Base-by-base conservation (phyloP, 371 early-diverging fungal species). In the Mucor irregularis region DNA sequence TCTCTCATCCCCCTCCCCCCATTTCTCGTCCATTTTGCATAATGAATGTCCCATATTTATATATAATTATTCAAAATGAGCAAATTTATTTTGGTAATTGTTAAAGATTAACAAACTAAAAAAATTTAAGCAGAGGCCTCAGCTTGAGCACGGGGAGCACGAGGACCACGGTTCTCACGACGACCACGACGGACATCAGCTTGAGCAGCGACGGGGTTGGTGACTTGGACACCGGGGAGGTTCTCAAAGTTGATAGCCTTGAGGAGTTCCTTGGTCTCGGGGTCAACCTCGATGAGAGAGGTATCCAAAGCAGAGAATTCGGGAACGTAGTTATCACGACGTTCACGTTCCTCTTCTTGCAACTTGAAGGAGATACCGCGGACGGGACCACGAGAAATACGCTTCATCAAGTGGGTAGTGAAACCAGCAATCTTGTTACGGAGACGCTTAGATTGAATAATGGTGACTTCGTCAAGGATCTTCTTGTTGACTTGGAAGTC, bases 341-440 rank as follows among this genome's bases (percentile, higher is more conserved):
- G 94, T 84, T 99, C 99, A 83, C 99, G 93, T 86, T 99, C 99
- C 76, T 97, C 96, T 82, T 98, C 99, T 82, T 97, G 98, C 66
- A 99, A 92, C 92, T 99, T 99, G 93, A 99, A 99, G 73, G 98
- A 99, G 76, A 99, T 96, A 79, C 99, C 99, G 78, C 97, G 96
- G 62, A 99, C 99, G 58, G 96, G 97, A 52, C 99, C 99, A 69
- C 94, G 91, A 77, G 96, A 94, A 62, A 99, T 97, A 85, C 99
- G 96, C 86, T 96, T 95, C 97, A 99, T 98, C 88, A 99, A 88
- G 80, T 98, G 98, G 66, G 99, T 99, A 79, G 99, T 97, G 92
- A 98, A 99, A 99, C 99, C 99, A 69, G 99, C 99, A 72, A 99
- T 97, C 91, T 98, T 96, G 92, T 99, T 99, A 81, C 99, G 93